phyloP scores from a whole-genome alignment of 1,284 basidiomycete genomes.

The Tetrapyrgos nigripes region DNA sequence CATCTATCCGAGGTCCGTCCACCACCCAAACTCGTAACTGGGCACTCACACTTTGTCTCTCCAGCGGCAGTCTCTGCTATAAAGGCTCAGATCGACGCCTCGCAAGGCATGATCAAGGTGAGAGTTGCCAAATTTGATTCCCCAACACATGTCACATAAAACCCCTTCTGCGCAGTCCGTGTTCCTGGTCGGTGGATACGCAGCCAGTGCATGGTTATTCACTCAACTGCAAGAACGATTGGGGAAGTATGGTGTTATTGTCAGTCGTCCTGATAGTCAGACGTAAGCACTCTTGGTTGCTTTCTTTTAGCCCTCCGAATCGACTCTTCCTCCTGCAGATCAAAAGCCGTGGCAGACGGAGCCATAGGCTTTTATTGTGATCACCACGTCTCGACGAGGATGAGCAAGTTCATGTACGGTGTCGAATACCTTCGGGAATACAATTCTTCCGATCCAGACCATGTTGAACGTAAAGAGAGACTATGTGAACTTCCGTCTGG shows the following conservation, averaged over 20 bases:
- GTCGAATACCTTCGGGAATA: constrained; percentile 77
- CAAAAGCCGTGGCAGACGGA: constrained; percentile 82
- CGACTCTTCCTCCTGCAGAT: constrained; percentile 45
- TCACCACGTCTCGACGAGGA: constrained; percentile 78
- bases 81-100: constrained; percentile 69
- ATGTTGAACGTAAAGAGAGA: constrained; percentile 63
- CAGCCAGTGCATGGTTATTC: constrained; percentile 81
- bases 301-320: not conserved
- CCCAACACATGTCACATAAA: not conserved
- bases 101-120: constrained; percentile 70
- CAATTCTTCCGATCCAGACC: constrained; percentile 68
- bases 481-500: constrained; percentile 79
- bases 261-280: constrained; percentile 78
- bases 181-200: constrained; percentile 82
- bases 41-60: constrained; percentile 1
- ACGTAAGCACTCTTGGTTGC: constrained; percentile 52
- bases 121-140: constrained; percentile 13
- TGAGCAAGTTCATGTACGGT: constrained; percentile 81
- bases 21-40: not conserved
- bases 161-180: constrained; percentile 54
- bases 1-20: constrained; percentile 63
- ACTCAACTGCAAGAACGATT: constrained; percentile 73
- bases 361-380: constrained; percentile 84
- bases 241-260: constrained; percentile 56
- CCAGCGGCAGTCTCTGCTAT: constrained; percentile 71